phyloP scores from a whole-genome alignment of 2,329 filamentous ascomycete genomes.

The Pseudogymnoascus sp. region DNA sequence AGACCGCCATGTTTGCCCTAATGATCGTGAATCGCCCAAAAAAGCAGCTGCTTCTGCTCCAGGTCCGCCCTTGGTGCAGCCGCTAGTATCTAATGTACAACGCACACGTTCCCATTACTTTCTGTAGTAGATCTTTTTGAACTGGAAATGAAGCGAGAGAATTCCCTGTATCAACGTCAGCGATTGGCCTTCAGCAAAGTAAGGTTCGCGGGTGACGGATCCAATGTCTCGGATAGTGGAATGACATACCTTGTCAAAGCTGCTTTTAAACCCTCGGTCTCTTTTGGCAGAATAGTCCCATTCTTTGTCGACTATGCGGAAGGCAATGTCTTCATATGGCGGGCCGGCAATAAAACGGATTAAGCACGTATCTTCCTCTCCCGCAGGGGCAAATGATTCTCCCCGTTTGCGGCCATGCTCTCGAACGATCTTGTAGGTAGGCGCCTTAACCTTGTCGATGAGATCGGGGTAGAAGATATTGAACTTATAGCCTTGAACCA shows the following conservation, averaged over 20 bases:
- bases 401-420: conserved; percentile 84
- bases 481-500: conserved; percentile 98
- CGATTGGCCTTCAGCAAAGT: background rate
- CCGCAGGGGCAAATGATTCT: conserved; percentile 85
- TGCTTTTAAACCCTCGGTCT: conserved; percentile 90
- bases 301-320: conserved; percentile 94
- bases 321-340: conserved; percentile 94
- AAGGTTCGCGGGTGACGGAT: background rate
- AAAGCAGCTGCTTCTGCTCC: background rate
- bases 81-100: conserved; percentile 4
- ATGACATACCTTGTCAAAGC: conserved; percentile 85
- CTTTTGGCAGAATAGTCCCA: conserved; percentile 98
- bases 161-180: conserved; percentile 59
- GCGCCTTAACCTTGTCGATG: conserved; percentile 88
- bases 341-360: conserved; percentile 93
- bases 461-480: conserved; percentile 99
- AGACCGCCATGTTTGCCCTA: background rate
- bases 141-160: conserved; percentile 93
- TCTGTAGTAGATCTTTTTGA: conserved; percentile 72
- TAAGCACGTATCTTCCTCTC: conserved; percentile 93
- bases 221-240: background rate
- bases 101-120: conserved; percentile 34
- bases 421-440: conserved; percentile 90
- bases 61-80: background rate
- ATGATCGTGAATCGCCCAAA: background rate